These are phyloP conservation scores for Meyerozyma sp. DNA, from an alignment of 1,139 yeast genomes.

Conservation along the genomic window DNA sequence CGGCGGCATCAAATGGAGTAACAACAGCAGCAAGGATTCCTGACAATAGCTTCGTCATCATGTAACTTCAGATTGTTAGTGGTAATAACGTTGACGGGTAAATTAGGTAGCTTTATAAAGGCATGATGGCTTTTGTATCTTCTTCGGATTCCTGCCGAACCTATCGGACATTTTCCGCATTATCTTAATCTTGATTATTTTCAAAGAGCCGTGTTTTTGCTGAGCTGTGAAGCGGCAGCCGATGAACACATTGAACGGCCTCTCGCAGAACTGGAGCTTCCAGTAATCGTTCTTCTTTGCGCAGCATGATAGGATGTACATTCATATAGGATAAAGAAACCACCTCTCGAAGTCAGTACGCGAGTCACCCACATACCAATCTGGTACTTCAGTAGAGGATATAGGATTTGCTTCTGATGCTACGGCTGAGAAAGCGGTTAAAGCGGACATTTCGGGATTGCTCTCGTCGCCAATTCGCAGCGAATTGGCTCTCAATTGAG, in stretches of 20 bases:
- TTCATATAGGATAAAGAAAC: constrained; percentile 2
- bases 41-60: constrained; percentile 3
- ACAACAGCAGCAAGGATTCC: constrained; percentile 14
- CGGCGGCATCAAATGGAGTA: constrained; percentile 10
- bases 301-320: neutral
- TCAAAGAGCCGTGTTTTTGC: no score
- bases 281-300: no score
- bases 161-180: no score
- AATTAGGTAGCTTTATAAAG: no score
- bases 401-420: constrained; percentile 2
- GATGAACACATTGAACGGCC: no score
- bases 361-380: neutral
- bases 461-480: neutral
- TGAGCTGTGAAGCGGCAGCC: no score
- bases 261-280: no score
- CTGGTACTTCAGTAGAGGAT: neutral
- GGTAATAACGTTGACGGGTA: no score
- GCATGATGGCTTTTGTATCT: no score
- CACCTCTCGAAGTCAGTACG: neutral
- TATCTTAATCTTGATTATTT: no score
- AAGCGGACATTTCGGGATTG: neutral
- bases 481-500: no score
- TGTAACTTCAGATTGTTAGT: neutral
- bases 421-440: constrained; percentile 1
- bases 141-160: no score